Evolutionary conservation across 73 alveolate species (phyloP).

Genomic region (Paramecium biaurelia): DNA sequence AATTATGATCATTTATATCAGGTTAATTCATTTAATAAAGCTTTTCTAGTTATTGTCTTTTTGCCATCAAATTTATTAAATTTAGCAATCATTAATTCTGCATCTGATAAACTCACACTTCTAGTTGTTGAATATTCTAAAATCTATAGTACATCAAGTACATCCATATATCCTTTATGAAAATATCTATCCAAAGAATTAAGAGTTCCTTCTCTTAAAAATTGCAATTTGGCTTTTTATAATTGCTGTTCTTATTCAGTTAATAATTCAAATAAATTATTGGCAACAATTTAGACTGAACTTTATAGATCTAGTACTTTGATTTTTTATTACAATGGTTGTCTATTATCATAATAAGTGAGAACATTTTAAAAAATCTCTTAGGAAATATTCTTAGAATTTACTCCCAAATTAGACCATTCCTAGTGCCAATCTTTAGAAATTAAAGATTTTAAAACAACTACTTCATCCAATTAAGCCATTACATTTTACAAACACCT

Average conservation of each 20-base stretch:
- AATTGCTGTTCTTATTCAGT: not conserved
- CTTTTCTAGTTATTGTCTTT: not conserved
- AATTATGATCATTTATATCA: not conserved
- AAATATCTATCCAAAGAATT: not conserved
- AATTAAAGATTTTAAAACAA: not conserved
- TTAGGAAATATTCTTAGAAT: not conserved
- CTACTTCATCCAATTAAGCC: not conserved
- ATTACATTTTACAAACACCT: slow-evolving; percentile 26
- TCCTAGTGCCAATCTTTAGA: not conserved
- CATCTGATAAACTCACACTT: not conserved
- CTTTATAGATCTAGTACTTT: not conserved
- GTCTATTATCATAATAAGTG: not conserved
- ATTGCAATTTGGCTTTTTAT: not conserved
- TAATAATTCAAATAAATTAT: slow-evolving; percentile 12
- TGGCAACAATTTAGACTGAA: not conserved
- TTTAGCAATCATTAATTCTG: slow-evolving; percentile 15
- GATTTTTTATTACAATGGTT: not conserved
- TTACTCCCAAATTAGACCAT: not conserved
- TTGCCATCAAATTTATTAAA: not conserved
- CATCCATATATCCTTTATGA: slow-evolving; percentile 41
- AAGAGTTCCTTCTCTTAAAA: not conserved
- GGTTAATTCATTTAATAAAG: slow-evolving; percentile 26
- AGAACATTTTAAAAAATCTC: not conserved
- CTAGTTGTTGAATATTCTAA: not conserved
- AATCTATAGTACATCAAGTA: slow-evolving; percentile 20